A percentile compares a stretch with the other conserved stretches of the same genome.
Conservation (phyloP, 2,329 filamentous ascomycete species). For the Metarhizium robertsii region DNA sequence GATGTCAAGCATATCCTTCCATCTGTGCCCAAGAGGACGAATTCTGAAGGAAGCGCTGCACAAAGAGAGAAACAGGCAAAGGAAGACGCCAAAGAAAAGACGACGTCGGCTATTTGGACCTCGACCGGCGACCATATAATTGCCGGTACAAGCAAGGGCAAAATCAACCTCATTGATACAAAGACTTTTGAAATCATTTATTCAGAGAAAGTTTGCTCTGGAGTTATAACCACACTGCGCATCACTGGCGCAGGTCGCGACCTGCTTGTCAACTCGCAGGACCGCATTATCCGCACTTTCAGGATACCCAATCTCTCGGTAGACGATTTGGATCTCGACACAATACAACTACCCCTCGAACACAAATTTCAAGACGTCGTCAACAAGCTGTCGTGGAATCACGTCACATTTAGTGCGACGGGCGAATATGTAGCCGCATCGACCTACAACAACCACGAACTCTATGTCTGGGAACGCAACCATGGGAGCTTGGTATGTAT, state of each 20-base stretch:
- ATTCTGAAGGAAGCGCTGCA: constrained; percentile 59
- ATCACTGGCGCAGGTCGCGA: constrained; percentile 76
- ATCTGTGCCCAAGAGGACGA: constrained; percentile 68
- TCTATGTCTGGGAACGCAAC: constrained; percentile 95
- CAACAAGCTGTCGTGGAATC: constrained; percentile 91
- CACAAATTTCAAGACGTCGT: constrained; percentile 99
- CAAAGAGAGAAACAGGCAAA: constrained; percentile 76
- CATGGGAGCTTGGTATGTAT: constrained; percentile 94
- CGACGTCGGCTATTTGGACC: constrained; percentile 86
- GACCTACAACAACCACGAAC: constrained; percentile 96
- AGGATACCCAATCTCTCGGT: constrained; percentile 69
- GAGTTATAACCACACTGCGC: constrained; percentile 79
- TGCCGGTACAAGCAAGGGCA: constrained; percentile 88
- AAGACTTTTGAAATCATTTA: constrained; percentile 74
- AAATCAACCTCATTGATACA: constrained; percentile 89
- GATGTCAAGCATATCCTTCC: constrained; percentile 70
- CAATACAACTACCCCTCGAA: constrained; percentile 81
- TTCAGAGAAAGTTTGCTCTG: constrained; percentile 78
- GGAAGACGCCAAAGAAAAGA: constrained; percentile 90
- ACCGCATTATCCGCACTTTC: constrained; percentile 90
- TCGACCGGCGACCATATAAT: constrained; percentile 80
- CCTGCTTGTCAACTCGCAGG: constrained; percentile 84
- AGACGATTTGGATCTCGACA: constrained; percentile 67
- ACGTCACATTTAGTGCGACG: constrained; percentile 87
- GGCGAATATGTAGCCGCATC: constrained; percentile 95